Evolutionary conservation across 2,329 filamentous ascomycete genomes (phyloP), one percentile per base, ranked within the genome.

Genomic region (Elsinoe ampelina): DNA sequence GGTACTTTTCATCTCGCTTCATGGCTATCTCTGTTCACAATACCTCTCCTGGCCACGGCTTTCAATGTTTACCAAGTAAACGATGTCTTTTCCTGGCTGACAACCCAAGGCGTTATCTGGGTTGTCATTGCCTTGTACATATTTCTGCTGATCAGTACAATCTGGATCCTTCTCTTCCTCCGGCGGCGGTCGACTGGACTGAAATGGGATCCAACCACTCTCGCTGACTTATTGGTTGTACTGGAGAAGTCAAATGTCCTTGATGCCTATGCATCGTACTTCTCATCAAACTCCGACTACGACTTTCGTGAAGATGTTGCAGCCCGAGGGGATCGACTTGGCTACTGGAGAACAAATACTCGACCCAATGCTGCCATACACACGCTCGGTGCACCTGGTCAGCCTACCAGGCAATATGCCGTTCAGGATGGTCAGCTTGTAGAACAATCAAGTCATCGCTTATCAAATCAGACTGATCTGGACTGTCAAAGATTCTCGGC

Each of bases 231-330:
- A 36, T 79, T 93, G 42, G 81, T 85, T 1, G 76, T 96, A 10
- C 77, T 95, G 22, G 85, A 89, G 61, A 81, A 86, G 59, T 91
- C 88, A 61, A 95, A 95, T 69, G 82, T 85, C 15, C 77, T 90
- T 50, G 75, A 77, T 19, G 85, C 87, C 64, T 95, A 90, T 69
- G 77, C 80, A 11, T 81, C 82, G 2, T 83, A 84, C 0, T 86
- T 91, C 63, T 80, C 82, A 0, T 77, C 82, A 42, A 70, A 72
- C 6, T 73, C 71, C 13, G 75, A 77, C 48, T 65, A 71, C 32
- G 76, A 82, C 34, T 80, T 86, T 64, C 71, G 76, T 26, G 76
- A 76, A 60, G 76, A 80, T 42, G 74, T 71, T 51, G 79, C 75
- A 64, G 80, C 77, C 59, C 81, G 81, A 61, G 74, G 79, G 4